Conservation (phyloP, 306 rosid species). For the Canavalia gladiata region DNA sequence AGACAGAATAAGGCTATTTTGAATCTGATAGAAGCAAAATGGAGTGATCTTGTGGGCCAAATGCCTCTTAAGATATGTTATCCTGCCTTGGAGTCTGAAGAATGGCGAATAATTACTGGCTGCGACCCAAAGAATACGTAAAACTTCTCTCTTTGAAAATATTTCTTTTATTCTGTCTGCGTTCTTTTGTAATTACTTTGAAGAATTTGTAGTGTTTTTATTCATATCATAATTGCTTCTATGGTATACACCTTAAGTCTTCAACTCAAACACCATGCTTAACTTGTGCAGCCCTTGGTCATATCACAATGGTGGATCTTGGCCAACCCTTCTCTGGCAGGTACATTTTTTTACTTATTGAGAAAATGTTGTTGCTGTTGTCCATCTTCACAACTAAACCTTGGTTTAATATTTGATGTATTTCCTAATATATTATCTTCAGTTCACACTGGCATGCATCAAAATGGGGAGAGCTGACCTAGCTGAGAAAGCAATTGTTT, state of each 20-base stretch:
- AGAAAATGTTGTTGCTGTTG: not conserved
- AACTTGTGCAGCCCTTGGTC: conserved; percentile 88
- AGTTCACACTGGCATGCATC: conserved; percentile 97
- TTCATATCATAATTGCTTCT: conserved; percentile 37
- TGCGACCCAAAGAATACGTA: conserved; percentile 97
- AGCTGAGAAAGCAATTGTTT: conserved; percentile 77
- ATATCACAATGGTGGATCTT: conserved; percentile 97
- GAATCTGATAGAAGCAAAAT: conserved; percentile 83
- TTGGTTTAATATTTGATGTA: conserved; percentile 23
- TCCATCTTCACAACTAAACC: not conserved
- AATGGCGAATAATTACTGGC: conserved; percentile 97
- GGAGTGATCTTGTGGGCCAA: conserved; percentile 87
- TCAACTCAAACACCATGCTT: conserved; percentile 42
- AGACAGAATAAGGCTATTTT: conserved; percentile 79
- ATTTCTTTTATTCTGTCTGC: conserved; percentile 9
- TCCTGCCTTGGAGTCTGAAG: conserved; percentile 91
- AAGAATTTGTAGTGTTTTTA: conserved; percentile 24
- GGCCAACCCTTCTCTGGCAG: conserved; percentile 99
- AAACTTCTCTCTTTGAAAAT: conserved; percentile 37
- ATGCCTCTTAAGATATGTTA: conserved; percentile 95
- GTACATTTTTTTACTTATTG: conserved; percentile 51
- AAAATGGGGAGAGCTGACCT: conserved; percentile 84
- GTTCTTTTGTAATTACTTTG: not conserved
- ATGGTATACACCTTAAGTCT: not conserved
- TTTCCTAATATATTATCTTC: conserved; percentile 38